Conservation (phyloP, 352 stramenopile genomes). For the Stephanocyclus meneghinianus region DNA sequence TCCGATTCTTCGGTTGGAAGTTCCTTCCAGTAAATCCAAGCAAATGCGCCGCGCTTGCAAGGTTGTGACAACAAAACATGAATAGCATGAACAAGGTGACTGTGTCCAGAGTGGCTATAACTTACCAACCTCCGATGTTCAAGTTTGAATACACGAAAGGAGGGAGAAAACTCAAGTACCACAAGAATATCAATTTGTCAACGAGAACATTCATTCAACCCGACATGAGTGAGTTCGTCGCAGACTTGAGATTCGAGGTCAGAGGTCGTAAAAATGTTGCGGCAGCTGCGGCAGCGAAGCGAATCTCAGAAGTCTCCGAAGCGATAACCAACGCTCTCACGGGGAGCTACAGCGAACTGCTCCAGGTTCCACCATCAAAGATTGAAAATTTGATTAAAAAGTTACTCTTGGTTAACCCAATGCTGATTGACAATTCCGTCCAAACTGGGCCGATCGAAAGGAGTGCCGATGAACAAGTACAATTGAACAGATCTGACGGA, state of each 20-base stretch:
- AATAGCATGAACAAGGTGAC: conserved; percentile 3
- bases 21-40: neutral
- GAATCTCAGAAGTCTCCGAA: neutral
- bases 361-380: conserved; percentile 18
- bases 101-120: conserved; percentile 28
- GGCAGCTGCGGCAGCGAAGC: neutral
- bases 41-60: neutral
- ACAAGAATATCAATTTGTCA: conserved; percentile 32
- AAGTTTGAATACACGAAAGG: conserved; percentile 46
- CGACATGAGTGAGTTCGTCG: neutral
- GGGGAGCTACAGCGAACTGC: conserved; percentile 26
- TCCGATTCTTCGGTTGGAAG: too few relatives aligned
- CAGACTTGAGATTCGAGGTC: neutral
- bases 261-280: too few relatives aligned
- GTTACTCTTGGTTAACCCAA: conserved; percentile 2
- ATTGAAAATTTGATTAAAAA: conserved; percentile 22
- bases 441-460: neutral
- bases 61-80: neutral
- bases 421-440: neutral
- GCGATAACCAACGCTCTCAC: conserved; percentile 2
- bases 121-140: conserved; percentile 33
- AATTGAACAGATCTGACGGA: conserved; percentile 10
- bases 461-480: neutral
- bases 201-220: neutral
- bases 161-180: conserved; percentile 14